Evolutionary conservation across 2,329 filamentous ascomycete species (phyloP).

Genomic region (Fusarium sp.): DNA sequence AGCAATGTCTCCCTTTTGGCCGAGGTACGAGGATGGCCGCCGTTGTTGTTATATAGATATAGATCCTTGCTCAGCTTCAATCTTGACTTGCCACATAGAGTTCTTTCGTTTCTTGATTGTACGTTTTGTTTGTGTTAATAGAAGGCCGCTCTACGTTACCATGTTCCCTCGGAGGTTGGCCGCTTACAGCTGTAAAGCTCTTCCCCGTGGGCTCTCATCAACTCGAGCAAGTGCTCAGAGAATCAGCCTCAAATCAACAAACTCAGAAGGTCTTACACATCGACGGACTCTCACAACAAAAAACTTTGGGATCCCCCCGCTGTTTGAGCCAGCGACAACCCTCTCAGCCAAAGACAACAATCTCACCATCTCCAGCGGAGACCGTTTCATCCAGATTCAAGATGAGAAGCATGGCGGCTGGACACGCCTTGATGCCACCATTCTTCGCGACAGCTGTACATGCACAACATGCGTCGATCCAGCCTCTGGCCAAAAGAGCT

Average conservation of each 20-base stretch:
- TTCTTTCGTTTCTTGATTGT: neutral
- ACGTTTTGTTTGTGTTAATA: neutral
- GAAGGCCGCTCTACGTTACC: neutral
- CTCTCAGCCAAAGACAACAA: conserved; percentile 6
- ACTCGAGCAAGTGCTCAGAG: conserved; percentile 33
- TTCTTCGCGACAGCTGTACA: conserved; percentile 64
- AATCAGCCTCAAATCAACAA: neutral
- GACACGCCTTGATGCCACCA: conserved; percentile 38
- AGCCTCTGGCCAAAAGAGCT: conserved; percentile 68
- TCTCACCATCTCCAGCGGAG: conserved; percentile 41
- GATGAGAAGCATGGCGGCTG: conserved; percentile 31
- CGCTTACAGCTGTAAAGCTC: conserved; percentile 19
- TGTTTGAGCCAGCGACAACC: conserved; percentile 16
- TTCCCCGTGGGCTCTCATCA: neutral
- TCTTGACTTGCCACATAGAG: neutral
- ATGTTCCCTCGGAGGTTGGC: conserved; percentile 27
- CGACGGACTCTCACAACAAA: conserved; percentile 13
- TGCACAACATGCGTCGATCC: conserved; percentile 63
- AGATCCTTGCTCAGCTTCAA: neutral
- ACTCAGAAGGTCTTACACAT: neutral
- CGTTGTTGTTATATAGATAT: neutral
- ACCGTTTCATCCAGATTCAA: conserved; percentile 42
- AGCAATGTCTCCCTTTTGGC: conserved; percentile 36
- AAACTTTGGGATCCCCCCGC: conserved; percentile 5
- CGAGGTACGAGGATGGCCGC: conserved; percentile 33